phyloP scores from a whole-genome alignment of 177 flowering plant species.

The Vitis hybrid region DNA sequence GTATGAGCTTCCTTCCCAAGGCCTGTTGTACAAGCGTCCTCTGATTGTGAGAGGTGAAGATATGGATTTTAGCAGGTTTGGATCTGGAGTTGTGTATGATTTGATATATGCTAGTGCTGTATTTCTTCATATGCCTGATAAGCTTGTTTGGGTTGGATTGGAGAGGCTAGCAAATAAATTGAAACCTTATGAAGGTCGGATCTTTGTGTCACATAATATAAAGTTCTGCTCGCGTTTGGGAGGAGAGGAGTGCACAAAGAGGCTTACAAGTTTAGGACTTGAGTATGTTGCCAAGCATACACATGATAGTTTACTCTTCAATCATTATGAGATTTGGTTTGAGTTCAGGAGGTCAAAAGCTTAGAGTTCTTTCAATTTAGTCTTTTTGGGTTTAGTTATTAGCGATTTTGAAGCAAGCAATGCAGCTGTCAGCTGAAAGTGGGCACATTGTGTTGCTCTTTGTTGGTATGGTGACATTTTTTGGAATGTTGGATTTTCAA shows the following conservation, averaged over 20 bases:
- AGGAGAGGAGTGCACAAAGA: conserved; percentile 81
- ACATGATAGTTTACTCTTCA: conserved; percentile 93
- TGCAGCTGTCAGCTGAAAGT: not conserved
- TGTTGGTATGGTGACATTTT: conserved; percentile 2
- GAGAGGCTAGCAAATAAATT: conserved; percentile 66
- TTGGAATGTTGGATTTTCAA: not conserved
- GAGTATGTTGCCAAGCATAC: conserved; percentile 80
- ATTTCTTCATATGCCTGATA: conserved; percentile 93
- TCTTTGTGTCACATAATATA: conserved; percentile 88
- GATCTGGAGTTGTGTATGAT: conserved; percentile 60
- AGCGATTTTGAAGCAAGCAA: conserved; percentile 2
- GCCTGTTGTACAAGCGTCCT: conserved; percentile 81
- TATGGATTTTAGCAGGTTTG: conserved; percentile 86
- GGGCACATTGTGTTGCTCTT: not conserved
- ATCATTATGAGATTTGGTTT: conserved; percentile 97
- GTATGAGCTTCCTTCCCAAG: conserved; percentile 96
- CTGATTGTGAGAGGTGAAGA: conserved; percentile 83
- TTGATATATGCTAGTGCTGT: conserved; percentile 97
- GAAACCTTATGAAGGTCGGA: conserved; percentile 75
- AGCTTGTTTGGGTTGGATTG: conserved; percentile 91
- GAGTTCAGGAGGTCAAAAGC: conserved; percentile 66
- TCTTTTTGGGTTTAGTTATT: conserved; percentile 3
- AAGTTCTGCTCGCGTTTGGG: conserved; percentile 94
- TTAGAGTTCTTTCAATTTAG: conserved; percentile 19
- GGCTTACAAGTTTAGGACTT: conserved; percentile 66